Evolutionary conservation across 306 rosid genomes (phyloP).

Genomic region (Senna siamea): DNA sequence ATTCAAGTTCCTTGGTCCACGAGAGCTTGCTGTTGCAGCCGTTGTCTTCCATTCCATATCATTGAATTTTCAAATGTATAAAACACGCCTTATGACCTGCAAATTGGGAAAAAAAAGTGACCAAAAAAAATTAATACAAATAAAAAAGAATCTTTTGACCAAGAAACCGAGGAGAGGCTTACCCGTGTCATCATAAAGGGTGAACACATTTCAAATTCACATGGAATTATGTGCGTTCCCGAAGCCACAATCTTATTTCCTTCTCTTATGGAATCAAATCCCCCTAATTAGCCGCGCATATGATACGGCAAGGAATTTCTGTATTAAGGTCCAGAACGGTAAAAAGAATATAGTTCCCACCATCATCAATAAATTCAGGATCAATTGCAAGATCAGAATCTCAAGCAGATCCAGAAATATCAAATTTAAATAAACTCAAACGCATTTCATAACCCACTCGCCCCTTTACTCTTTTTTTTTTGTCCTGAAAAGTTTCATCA

Average conservation of each 20-base stretch:
- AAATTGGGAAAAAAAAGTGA: conserved; percentile 11
- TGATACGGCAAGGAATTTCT: conserved; percentile 6
- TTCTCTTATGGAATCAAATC: conserved; percentile 22
- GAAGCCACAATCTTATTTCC: not conserved
- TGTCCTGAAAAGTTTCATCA: not conserved
- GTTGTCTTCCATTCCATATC: not conserved
- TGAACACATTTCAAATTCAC: not conserved
- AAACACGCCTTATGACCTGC: conserved; percentile 45
- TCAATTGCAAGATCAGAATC: conserved; percentile 19
- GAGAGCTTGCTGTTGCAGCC: not conserved
- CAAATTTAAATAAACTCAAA: not conserved
- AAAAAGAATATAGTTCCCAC: not conserved
- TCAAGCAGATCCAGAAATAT: conserved; percentile 16
- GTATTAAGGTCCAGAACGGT: not conserved
- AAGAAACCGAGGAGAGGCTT: not conserved
- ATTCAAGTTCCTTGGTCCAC: conserved; percentile 30
- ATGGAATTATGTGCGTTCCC: not conserved
- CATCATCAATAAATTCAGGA: conserved; percentile 17
- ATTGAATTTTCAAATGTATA: conserved; percentile 33
- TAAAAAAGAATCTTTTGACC: conserved; percentile 25
- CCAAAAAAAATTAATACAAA: conserved; percentile 1
- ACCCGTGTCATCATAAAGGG: not conserved
- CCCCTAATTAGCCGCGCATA: not conserved
- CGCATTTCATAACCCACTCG: conserved; percentile 7
- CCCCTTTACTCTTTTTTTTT: not conserved